Percentiles rank a stretch among this genome's conserved stretches.
phyloP scores from a whole-genome alignment of 1,284 basidiomycete species.

The Peniophora sp. region DNA sequence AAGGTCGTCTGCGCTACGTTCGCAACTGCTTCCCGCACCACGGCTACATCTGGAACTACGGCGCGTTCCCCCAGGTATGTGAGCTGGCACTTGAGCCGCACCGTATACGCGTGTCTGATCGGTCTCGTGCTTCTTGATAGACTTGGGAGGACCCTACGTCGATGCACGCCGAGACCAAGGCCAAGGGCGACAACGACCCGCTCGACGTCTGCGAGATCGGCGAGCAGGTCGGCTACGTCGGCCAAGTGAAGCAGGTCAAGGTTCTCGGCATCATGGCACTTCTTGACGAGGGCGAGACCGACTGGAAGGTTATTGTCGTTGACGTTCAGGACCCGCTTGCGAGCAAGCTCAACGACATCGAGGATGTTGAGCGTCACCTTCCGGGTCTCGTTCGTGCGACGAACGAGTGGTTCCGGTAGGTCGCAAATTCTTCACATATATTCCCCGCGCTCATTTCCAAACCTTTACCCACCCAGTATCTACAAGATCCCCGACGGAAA shows the following conservation, averaged over 20 bases:
- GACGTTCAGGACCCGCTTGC: constrained; percentile 97
- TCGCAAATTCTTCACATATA: constrained; percentile 7
- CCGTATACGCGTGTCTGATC: not conserved
- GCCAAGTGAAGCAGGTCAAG: constrained; percentile 99
- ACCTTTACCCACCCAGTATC: constrained; percentile 52
- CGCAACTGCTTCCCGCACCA: constrained; percentile 99
- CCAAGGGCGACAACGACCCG: constrained; percentile 98
- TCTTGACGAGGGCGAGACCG: constrained; percentile 95
- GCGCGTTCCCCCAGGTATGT: constrained; percentile 86
- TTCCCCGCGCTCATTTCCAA: constrained; percentile 6
- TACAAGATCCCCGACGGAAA: constrained; percentile 99
- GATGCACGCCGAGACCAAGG: constrained; percentile 95
- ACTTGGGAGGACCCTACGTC: constrained; percentile 96
- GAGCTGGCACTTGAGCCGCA: not conserved
- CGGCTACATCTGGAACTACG: constrained; percentile 98
- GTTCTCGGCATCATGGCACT: constrained; percentile 99
- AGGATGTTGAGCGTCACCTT: constrained; percentile 98
- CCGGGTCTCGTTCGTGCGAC: constrained; percentile 95
- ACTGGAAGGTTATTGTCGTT: constrained; percentile 98
- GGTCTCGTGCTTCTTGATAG: constrained; percentile 32
- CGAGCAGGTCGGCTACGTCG: constrained; percentile 95
- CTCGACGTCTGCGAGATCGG: constrained; percentile 99
- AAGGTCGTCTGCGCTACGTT: constrained; percentile 93
- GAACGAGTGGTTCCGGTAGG: constrained; percentile 92
- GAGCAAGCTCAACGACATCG: constrained; percentile 95